phyloP scores from a whole-genome alignment of 306 rosid species.

The Heteromeles arbutifolia region DNA sequence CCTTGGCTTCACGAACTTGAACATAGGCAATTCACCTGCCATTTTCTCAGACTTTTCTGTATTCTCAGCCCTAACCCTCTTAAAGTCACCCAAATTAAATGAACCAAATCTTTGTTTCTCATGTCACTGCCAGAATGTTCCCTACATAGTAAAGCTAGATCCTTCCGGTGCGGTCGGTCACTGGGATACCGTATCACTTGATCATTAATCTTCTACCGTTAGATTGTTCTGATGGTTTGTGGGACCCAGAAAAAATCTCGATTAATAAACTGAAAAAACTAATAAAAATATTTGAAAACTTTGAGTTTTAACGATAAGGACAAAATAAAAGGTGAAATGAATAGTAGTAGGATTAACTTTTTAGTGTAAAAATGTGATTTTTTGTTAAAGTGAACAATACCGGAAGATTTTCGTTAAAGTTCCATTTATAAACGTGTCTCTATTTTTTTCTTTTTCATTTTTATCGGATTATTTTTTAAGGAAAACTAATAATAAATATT shows the following conservation, averaged over 20 bases:
- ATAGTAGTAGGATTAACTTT: too few species aligned
- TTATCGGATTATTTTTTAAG: background rate
- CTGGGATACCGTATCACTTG: background rate
- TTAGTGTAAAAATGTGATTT: too few species aligned
- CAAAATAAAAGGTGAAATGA: too few species aligned
- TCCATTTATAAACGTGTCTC: background rate
- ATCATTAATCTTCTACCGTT: background rate
- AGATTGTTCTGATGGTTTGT: background rate
- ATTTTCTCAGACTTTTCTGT: slow-evolving; percentile 7
- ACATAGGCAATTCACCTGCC: slow-evolving; percentile 39
- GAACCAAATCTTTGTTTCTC: slow-evolving; percentile 5
- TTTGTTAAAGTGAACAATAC: too few species aligned
- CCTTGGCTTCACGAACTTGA: slow-evolving; percentile 28
- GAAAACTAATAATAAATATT: too few species aligned
- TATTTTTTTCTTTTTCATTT: background rate
- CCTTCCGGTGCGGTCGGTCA: background rate
- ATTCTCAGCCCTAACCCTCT: slow-evolving; percentile 25
- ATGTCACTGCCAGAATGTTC: background rate
- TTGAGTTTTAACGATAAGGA: too few species aligned
- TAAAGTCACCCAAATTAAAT: background rate
- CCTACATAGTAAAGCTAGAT: background rate
- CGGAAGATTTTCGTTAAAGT: too few species aligned
- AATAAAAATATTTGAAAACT: too few species aligned
- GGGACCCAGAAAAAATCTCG: background rate
- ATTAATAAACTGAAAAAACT: too few species aligned